Evolutionary conservation across 2,329 filamentous ascomycete species (phyloP), one percentile per base, ranked within the genome.

Genomic region (Fusarium hainanense): DNA sequence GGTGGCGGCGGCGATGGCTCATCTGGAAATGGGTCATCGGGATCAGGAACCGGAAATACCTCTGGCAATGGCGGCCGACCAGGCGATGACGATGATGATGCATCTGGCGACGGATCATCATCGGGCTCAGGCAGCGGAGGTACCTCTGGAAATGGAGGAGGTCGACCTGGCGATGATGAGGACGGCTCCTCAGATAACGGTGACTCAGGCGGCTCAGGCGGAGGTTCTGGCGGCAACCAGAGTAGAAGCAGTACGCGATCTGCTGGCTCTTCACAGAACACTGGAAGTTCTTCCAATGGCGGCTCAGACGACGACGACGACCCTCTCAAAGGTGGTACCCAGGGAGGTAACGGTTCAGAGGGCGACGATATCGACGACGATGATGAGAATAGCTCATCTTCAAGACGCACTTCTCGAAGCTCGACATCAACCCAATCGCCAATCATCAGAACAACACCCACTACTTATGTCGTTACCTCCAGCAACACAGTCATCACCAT

Each of bases 401-500:
- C 61, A 7, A 16, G 40, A 0, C 13, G 32, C 30, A 6, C 37
- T 8, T 23, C 66, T 2, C 23, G 20, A 1, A 23, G 41, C 3
- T 20, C 37, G 20, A 41, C 25, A 0, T 30, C 16, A 4, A 49
- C 13, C 11, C 16, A 27, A 4, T 6, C 23, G 0, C 51, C 51
- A 4, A 16, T 44, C 6, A 3, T 71, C 0, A 21, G 27, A 9
- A 71, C 51, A 3, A 30, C 46, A 1, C 65, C 55, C 0, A n/a
- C 43, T 2, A 54, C 42, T 4, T 71, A 44, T 4, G 28, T 50
- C 1, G 20, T 64, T 2, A 70, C 68, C 6, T 71, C 68, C 0
- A 42, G 41, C 16, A 40, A 6, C 3, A 54, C 37, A 3, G 23
- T 65, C 3, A 25, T 61, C 6, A 68, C 54, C 2, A 57, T 59